Evolutionary conservation across 176 grass and related monocot genomes (phyloP).

Genomic region (Triticum monococcum): DNA sequence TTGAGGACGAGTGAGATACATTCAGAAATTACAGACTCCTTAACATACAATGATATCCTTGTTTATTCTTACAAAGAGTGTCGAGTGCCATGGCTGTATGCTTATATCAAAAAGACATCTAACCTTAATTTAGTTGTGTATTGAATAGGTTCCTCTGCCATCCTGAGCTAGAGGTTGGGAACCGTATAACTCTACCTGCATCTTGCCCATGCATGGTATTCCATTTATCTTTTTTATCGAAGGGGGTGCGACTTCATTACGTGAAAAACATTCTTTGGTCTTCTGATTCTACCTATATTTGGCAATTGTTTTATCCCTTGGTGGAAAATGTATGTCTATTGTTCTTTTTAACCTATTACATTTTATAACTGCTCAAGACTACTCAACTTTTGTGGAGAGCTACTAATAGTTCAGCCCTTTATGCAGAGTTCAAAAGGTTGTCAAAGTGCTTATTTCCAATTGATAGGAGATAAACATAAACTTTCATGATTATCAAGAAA

Average conservation of each 20-base stretch:
- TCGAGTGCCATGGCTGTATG: not conserved
- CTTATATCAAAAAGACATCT: not conserved
- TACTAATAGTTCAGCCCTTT: constrained; percentile 23
- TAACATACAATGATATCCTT: not conserved
- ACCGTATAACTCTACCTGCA: constrained; percentile 66
- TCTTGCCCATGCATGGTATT: constrained; percentile 69
- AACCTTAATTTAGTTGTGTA: constrained; percentile 5
- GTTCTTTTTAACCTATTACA: not conserved
- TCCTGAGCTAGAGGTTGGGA: constrained; percentile 84
- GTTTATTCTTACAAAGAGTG: not conserved
- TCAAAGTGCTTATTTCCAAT: constrained; percentile 50
- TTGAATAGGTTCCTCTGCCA: constrained; percentile 52
- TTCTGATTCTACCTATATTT: constrained; percentile 9
- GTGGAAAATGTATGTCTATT: not conserved
- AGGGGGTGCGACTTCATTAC: not conserved
- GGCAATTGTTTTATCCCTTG: not conserved
- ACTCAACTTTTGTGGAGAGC: constrained; percentile 2
- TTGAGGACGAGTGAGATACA: too few relatives aligned
- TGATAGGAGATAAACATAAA: constrained; percentile 61
- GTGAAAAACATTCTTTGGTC: not conserved
- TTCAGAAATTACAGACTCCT: too few relatives aligned
- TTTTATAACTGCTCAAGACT: constrained; percentile 24
- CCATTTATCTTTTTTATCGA: not conserved
- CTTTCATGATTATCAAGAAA: constrained; percentile 93
- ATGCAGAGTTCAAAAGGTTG: constrained; percentile 66